Base-by-base conservation (phyloP, 495 filamentous ascomycete species). In the Parathielavia hyrcaniae region DNA sequence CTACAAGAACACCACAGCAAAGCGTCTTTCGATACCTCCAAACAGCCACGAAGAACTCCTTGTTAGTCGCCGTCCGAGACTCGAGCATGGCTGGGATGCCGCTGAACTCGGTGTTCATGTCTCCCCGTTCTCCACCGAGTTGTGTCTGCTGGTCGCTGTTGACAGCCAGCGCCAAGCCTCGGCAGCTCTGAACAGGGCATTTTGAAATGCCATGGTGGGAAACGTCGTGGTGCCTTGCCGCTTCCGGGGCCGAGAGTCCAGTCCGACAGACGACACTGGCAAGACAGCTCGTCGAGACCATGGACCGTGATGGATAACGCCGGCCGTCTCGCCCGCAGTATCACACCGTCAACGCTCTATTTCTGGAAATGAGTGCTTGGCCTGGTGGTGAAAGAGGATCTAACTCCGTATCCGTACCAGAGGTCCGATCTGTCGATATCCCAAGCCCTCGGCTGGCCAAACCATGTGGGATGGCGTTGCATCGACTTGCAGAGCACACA, bases 1-100 rank as follows among this genome's bases (percentile, higher is more conserved):
- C 64, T 77, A 77, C 41, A 9, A 7, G 26, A 30, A 30, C 26
- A 30, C 26, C 26, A 30, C 26, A 32, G 41, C 8, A 49, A 14
- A 9, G 20, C 9, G 17, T 11, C 44, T 39, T 32, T 66, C 54
- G 55, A 64, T 57, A 61, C 55, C 46, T 19, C 20, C 16, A 9
- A 36, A n/a, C 44, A 19, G 22, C 45, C 43, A 30, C n/a, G 22
- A 14, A 16, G 20, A 20, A 26, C 12, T 30, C 26, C 26, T 2
- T 30, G 6, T 30, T 30, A n/a, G 39, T 13, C 38, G 19, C 32
- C 30, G 48, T 36, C 9, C 17, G 30, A n/a, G 7, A 45, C 6
- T 22, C 34, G 2, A 40, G 22, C 39, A 20, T 39, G 50, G 50
- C 50, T 52, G 35, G 35, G 5, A 23, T 13, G 36, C 36, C 36